These are phyloP conservation scores for Debaryomycetaceae sp. DNA, from an alignment of 1,139 yeast genomes.

Conservation along the genomic window DNA sequence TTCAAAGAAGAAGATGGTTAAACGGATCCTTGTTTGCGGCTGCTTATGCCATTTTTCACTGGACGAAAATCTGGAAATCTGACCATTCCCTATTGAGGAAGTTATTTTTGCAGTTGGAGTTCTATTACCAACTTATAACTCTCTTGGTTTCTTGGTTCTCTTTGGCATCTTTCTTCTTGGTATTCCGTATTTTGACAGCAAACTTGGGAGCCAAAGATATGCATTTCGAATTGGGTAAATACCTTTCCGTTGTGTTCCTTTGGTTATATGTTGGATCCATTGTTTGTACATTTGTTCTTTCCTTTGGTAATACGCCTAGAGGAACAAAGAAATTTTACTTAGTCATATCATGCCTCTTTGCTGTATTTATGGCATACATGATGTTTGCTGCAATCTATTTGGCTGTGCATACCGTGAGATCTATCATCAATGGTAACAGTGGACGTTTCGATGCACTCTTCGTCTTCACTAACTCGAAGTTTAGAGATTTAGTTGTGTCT, in stretches of 20 bases:
- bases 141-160: conserved; percentile 78
- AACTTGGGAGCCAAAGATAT: conserved; percentile 50
- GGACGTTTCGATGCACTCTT: conserved; percentile 43
- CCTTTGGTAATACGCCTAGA: conserved; percentile 48
- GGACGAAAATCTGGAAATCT: conserved; percentile 67
- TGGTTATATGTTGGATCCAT: conserved; percentile 45
- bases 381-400: conserved; percentile 73
- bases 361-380: conserved; percentile 47
- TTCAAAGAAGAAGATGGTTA: conserved; percentile 82
- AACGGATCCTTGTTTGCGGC: conserved; percentile 87
- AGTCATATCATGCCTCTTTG: conserved; percentile 40
- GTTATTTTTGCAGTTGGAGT: conserved; percentile 63
- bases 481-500: conserved; percentile 86
- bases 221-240: conserved; percentile 42
- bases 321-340: conserved; percentile 44
- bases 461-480: conserved; percentile 58
- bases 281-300: conserved; percentile 43
- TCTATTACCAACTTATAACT: conserved; percentile 63
- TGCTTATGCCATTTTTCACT: conserved; percentile 68
- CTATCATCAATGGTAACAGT: conserved; percentile 33
- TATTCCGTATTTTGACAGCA: conserved; percentile 61
- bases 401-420: conserved; percentile 66
- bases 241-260: conserved; percentile 38
- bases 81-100: conserved; percentile 62
- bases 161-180: conserved; percentile 70